Conservation (phyloP, 2,329 filamentous ascomycete species). For the Hymenoscyphus fraxineus region DNA sequence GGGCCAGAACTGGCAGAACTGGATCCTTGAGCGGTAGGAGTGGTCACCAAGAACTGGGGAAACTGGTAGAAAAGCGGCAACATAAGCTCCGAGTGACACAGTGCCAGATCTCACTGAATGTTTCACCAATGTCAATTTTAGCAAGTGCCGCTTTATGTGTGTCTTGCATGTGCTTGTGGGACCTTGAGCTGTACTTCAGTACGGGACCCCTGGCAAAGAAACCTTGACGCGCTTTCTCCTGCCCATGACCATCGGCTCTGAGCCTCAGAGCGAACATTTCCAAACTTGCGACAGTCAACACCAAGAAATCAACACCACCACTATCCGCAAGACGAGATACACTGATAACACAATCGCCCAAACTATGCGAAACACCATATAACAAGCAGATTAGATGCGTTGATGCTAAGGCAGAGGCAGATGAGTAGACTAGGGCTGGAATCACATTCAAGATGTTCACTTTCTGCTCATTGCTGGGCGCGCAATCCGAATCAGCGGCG, state of each 20-base stretch:
- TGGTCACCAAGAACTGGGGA: not conserved
- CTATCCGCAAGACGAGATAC: not conserved
- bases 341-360: not conserved
- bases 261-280: not conserved
- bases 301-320: not conserved
- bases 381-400: slow-evolving; percentile 10
- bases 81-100: not conserved
- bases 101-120: no score
- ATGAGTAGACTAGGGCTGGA: not conserved
- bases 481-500: slow-evolving; percentile 79
- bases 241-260: no score
- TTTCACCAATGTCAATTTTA: not conserved
- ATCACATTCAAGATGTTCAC: slow-evolving; percentile 71
- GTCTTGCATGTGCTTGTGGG: not conserved
- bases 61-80: not conserved
- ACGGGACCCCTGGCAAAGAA: not conserved
- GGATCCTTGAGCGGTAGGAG: not conserved
- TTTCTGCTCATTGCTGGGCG: slow-evolving; percentile 88
- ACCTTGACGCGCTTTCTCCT: not conserved
- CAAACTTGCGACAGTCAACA: slow-evolving; percentile 2
- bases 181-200: no score
- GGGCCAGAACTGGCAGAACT: not conserved
- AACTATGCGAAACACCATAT: slow-evolving; percentile 1
- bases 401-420: slow-evolving; percentile 6
- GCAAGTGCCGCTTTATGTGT: not conserved